Conservation (phyloP, 495 filamentous ascomycete species). For the Aspergillus homomorphus region DNA sequence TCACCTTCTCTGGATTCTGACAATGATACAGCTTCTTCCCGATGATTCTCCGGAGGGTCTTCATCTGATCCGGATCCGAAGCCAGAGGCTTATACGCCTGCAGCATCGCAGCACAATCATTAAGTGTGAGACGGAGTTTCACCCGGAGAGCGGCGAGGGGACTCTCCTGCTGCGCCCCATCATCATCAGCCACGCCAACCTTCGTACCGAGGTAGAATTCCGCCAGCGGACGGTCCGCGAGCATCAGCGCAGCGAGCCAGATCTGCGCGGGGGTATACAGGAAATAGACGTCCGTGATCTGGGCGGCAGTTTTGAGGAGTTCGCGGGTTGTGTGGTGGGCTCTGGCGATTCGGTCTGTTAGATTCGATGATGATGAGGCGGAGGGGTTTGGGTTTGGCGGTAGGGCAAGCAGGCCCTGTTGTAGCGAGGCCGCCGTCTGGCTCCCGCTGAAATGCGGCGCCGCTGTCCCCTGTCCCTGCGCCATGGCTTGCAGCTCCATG, state of each 20-base stretch:
- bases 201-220: constrained; percentile 72
- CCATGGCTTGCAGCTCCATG: constrained; percentile 74
- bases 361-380: constrained; percentile 26
- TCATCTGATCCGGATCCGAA: constrained; percentile 45
- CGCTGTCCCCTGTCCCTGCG: constrained; percentile 47
- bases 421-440: constrained; percentile 39
- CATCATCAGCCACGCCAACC: constrained; percentile 42
- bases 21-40: constrained; percentile 76
- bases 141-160: constrained; percentile 34
- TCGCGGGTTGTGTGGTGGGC: constrained; percentile 70
- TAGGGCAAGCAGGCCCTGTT: constrained; percentile 26
- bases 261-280: constrained; percentile 94
- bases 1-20: constrained; percentile 63
- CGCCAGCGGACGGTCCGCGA: constrained; percentile 70
- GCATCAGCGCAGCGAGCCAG: constrained; percentile 73
- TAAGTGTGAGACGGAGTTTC: constrained; percentile 44
- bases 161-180: constrained; percentile 19
- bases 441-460: constrained; percentile 31
- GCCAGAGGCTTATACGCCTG: constrained; percentile 40
- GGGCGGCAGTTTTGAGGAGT: constrained; percentile 70
- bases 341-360: constrained; percentile 51
- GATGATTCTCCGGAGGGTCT: constrained; percentile 55
- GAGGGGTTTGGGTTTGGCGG: constrained; percentile 19
- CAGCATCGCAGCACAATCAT: constrained; percentile 37
- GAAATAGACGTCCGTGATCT: constrained; percentile 92